Conservation (phyloP, 1,284 basidiomycete species). For the Sporisorium sorghi region DNA sequence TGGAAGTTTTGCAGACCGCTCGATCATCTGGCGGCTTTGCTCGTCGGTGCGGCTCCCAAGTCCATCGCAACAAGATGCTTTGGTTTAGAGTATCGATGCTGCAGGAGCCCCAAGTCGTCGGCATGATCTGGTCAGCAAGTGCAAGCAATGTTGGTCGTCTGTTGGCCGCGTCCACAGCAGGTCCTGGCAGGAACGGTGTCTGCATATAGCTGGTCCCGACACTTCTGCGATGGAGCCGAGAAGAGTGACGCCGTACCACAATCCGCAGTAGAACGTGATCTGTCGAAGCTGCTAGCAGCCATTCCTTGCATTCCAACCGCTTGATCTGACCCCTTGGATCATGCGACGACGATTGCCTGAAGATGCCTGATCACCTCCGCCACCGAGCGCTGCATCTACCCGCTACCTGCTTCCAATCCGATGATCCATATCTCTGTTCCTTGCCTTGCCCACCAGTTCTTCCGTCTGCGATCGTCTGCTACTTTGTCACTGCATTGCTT, state of each 20-base stretch:
- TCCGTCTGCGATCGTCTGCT: constrained; percentile 2
- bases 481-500: constrained; percentile 1
- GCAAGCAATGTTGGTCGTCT: not conserved
- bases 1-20: not conserved
- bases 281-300: not conserved
- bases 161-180: not conserved
- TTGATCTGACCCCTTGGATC: not conserved
- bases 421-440: not conserved
- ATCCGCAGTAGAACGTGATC: not conserved
- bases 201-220: not conserved
- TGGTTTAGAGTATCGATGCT: no score
- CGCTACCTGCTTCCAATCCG: no score
- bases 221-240: not conserved
- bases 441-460: not conserved
- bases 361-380: not conserved
- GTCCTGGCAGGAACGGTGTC: not conserved
- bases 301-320: no score
- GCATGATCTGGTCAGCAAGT: not conserved
- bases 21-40: not conserved
- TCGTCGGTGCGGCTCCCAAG: not conserved
- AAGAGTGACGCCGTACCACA: no score
- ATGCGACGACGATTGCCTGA: not conserved
- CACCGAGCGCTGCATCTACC: not conserved
- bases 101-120: not conserved
- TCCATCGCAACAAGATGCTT: no score